A percentile compares a stretch with the other conserved stretches of the same genome.
Evolutionary conservation across 345 rosid species (phyloP).

Genomic region (Xanthoceras sorbifolium): DNA sequence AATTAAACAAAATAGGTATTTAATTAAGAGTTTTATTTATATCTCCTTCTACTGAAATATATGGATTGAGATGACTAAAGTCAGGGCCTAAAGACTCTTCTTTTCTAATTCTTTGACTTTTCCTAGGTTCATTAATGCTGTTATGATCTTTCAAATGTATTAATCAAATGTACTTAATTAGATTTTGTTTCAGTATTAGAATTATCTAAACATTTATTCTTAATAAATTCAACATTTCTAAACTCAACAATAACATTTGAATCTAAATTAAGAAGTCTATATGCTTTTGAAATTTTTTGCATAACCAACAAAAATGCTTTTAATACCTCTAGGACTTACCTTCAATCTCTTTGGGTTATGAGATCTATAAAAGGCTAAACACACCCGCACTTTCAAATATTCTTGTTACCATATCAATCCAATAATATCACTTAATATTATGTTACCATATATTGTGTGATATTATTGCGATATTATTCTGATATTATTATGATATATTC

Average conservation of each 20-base stretch:
- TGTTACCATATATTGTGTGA: no score
- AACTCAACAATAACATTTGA: background rate
- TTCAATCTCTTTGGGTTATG: background rate
- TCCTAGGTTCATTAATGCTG: no score
- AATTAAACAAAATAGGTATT: background rate
- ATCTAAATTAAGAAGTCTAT: background rate
- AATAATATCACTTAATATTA: no score
- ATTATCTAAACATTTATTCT: background rate
- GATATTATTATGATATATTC: no score
- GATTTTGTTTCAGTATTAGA: background rate
- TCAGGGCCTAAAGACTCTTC: no score
- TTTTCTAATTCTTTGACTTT: background rate
- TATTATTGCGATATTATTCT: no score
- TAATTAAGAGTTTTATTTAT: background rate
- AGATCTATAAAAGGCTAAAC: background rate
- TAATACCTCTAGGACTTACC: background rate
- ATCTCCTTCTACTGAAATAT: background rate
- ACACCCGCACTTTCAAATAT: background rate
- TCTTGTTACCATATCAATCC: no score
- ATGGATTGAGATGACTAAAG: no score
- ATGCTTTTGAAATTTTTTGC: background rate
- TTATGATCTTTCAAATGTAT: no score
- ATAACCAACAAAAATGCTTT: slow-evolving; percentile 3
- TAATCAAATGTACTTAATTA: background rate
- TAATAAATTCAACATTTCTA: background rate